Conservation (phyloP, 176 grass and related monocot species). For the Musa troglodytarum region DNA sequence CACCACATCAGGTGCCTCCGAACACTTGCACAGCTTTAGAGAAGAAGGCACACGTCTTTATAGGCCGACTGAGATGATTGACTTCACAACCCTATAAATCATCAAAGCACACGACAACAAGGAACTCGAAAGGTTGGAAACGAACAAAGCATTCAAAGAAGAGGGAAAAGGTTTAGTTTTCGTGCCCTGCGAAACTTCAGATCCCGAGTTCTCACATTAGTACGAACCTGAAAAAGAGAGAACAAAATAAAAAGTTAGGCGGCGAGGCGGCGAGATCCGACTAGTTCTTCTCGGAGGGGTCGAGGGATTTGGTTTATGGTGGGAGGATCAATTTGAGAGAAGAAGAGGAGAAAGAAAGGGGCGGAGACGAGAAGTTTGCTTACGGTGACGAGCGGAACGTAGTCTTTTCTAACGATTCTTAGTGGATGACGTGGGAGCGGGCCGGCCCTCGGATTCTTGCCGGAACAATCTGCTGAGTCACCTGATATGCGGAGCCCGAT, state of each 20-base stretch:
- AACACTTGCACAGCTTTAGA: too few relatives aligned
- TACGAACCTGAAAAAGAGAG: neutral
- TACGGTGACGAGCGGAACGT: conserved; percentile 6
- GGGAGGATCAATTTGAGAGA: neutral
- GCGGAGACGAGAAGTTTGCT: neutral
- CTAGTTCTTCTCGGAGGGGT: neutral
- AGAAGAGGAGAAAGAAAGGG: neutral
- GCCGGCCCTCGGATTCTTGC: neutral
- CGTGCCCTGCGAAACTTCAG: neutral
- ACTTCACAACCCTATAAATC: neutral
- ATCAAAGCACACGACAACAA: neutral
- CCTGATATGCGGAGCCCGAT: too few relatives aligned
- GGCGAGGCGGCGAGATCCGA: neutral
- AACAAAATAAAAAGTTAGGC: neutral
- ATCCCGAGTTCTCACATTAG: neutral
- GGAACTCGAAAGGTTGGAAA: too few relatives aligned
- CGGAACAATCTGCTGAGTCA: too few relatives aligned
- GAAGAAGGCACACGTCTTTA: too few relatives aligned
- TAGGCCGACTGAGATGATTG: neutral
- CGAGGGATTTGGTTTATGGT: neutral
- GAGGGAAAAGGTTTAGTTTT: too few relatives aligned
- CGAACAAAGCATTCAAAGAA: neutral
- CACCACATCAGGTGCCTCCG: too few relatives aligned
- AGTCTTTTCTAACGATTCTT: neutral
- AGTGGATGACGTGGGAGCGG: neutral